Evolutionary conservation across 1,284 basidiomycete genomes (phyloP).

Genomic region (Ceratobasidium sp.): DNA sequence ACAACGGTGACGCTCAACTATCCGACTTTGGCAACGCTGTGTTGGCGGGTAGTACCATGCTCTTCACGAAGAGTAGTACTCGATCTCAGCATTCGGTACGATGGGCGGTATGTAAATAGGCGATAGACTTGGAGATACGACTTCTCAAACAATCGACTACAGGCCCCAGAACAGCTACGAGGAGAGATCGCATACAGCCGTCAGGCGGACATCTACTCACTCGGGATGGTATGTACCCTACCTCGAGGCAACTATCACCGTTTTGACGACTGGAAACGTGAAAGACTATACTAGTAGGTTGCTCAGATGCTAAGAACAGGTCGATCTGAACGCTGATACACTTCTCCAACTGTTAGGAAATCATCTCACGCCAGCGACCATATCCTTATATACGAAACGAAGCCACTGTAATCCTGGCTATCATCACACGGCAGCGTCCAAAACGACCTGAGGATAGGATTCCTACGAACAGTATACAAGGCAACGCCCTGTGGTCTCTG

Average conservation of each 20-base stretch:
- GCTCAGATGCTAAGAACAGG: too few species aligned
- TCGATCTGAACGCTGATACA: too few species aligned
- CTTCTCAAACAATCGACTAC: too few species aligned
- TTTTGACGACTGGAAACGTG: neutral
- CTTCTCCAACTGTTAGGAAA: neutral
- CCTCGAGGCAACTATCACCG: neutral
- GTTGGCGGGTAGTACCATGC: neutral
- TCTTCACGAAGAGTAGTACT: neutral
- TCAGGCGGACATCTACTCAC: neutral
- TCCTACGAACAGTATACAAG: neutral
- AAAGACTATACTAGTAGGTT: constrained; percentile 4
- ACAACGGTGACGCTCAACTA: neutral
- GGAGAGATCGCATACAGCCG: neutral
- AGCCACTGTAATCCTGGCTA: neutral
- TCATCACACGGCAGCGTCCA: neutral
- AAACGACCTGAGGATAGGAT: neutral
- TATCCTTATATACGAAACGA: neutral
- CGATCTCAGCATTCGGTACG: neutral
- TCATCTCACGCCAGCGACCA: neutral
- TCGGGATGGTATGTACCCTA: neutral
- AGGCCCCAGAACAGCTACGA: neutral
- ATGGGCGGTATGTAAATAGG: neutral
- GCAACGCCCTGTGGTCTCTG: neutral
- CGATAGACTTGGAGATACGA: neutral
- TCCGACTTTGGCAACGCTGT: neutral